Evolutionary conservation across 2,329 filamentous ascomycete genomes (phyloP).

Genomic region (Botrytis tulipae): DNA sequence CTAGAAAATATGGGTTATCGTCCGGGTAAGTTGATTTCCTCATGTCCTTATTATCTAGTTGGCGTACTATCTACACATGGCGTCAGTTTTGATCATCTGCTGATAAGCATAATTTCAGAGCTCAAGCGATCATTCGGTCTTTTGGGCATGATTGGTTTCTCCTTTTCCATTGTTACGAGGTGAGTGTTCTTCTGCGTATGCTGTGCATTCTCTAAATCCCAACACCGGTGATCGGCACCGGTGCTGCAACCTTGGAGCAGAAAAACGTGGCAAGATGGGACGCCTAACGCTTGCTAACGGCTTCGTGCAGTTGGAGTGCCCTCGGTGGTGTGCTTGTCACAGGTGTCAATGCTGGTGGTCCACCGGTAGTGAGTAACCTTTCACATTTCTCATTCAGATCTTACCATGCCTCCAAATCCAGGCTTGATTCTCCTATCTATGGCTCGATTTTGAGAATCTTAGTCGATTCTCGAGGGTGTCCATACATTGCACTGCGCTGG

Average conservation of each 20-base stretch:
- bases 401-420: constrained; percentile 1
- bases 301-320: constrained; percentile 49
- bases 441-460: constrained; percentile 7
- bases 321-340: constrained; percentile 55
- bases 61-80: constrained; percentile 1
- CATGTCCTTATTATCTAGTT: background rate
- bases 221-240: constrained; percentile 19
- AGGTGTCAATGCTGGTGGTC: constrained; percentile 54
- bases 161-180: constrained; percentile 57
- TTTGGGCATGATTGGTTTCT: constrained; percentile 58
- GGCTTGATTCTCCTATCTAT: constrained; percentile 20
- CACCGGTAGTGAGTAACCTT: constrained; percentile 44
- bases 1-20: constrained; percentile 33
- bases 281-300: constrained; percentile 26
- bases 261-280: constrained; percentile 24
- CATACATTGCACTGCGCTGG: constrained; percentile 11
- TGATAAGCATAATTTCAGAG: constrained; percentile 41
- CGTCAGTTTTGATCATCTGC: constrained; percentile 4
- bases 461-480: background rate
- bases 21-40: constrained; percentile 25
- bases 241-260: constrained; percentile 10
- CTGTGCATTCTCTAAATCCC: constrained; percentile 17
- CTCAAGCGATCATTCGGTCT: constrained; percentile 56
- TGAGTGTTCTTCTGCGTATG: constrained; percentile 28
- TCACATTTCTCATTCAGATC: constrained; percentile 13